A percentile compares a stretch with the other conserved stretches of the same genome.
These are phyloP conservation scores for Salix dunnii DNA, from an alignment of 345 rosid species.

Conservation along the genomic window DNA sequence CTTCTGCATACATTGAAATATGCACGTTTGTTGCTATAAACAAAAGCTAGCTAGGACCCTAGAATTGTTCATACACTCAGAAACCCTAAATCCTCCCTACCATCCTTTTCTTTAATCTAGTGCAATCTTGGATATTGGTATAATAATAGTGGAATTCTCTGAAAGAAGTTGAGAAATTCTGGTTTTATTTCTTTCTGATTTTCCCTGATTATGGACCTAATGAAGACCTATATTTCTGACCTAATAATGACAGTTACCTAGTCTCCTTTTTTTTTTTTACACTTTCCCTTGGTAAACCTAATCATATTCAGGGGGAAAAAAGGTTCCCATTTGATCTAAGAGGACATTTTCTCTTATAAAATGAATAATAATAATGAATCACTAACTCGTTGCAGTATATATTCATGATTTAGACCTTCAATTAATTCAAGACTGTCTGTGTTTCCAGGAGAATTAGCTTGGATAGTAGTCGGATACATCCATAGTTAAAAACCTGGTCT, in stretches of 20 bases:
- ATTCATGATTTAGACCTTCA: background rate
- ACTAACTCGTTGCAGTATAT: background rate
- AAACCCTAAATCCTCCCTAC: constrained; percentile 35
- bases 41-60: constrained; percentile 43
- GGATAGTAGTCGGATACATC: background rate
- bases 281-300: constrained; percentile 8
- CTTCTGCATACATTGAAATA: constrained; percentile 35
- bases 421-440: background rate
- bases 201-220: constrained; percentile 24
- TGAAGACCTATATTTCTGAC: constrained; percentile 28
- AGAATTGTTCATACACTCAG: constrained; percentile 26
- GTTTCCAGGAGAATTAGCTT: background rate
- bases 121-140: constrained; percentile 26
- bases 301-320: background rate
- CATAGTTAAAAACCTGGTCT: background rate
- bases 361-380: background rate
- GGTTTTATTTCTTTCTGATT: constrained; percentile 18
- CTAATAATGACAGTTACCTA: constrained; percentile 14
- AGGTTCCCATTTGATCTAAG: background rate
- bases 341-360: background rate
- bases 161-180: constrained; percentile 17
- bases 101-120: constrained; percentile 27
- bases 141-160: constrained; percentile 18
- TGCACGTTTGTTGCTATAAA: constrained; percentile 44
- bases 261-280: background rate